Percentiles rank a stretch among this genome's conserved stretches.
Evolutionary conservation across 2,329 filamentous ascomycete species (phyloP).

Genomic region (Trichoderma pleuroti): DNA sequence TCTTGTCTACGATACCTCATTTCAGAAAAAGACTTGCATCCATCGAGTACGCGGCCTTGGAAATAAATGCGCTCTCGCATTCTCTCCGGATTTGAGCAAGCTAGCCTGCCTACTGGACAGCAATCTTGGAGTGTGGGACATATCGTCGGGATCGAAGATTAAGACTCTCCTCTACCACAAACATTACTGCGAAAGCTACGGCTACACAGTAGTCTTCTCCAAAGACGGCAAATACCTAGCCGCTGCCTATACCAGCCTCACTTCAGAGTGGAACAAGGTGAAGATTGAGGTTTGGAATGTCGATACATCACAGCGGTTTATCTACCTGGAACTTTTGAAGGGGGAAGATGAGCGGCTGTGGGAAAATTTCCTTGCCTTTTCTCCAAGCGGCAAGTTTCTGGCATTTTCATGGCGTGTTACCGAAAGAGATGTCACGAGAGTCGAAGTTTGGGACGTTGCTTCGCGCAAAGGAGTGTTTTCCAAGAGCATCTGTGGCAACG

Average conservation of each 20-base stretch:
- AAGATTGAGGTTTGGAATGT: not conserved
- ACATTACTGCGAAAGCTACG: not conserved
- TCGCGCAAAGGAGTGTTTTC: not conserved
- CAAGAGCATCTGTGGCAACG: not conserved
- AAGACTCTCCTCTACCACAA: not conserved
- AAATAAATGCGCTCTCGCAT: rapidly evolving
- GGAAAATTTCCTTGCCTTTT: not conserved
- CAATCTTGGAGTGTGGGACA: not conserved
- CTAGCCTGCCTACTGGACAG: not conserved
- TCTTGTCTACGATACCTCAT: not conserved
- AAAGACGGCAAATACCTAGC: not conserved
- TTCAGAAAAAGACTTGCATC: not conserved
- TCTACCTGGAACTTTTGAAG: not conserved
- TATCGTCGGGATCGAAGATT: not conserved
- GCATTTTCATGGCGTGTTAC: not conserved
- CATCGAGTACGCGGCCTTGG: not conserved
- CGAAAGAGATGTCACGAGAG: not conserved
- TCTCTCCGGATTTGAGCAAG: not conserved
- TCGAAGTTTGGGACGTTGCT: not conserved
- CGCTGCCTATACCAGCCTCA: not conserved
- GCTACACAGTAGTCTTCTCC: not conserved
- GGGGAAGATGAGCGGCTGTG: too few relatives aligned
- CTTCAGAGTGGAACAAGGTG: not conserved
- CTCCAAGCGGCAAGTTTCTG: not conserved
- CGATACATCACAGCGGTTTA: not conserved